phyloP scores from a whole-genome alignment of 306 rosid species.

The Pyrus pyrifolia region DNA sequence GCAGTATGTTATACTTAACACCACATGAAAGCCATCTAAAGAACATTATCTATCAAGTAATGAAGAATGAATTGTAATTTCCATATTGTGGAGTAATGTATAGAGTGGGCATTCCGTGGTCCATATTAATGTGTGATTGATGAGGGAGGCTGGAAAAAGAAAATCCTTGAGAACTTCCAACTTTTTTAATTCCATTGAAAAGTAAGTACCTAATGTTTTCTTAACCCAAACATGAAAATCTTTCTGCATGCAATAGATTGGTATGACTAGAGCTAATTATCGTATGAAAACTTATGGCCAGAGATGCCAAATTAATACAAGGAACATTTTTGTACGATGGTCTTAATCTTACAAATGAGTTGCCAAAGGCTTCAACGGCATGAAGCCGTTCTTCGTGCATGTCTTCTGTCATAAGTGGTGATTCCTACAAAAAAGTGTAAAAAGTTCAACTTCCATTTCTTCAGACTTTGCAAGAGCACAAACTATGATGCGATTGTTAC shows the following conservation, averaged over 20 bases:
- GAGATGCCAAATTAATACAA: background rate
- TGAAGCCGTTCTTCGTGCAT: constrained; percentile 98
- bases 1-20: constrained; percentile 6
- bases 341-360: constrained; percentile 73
- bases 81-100: background rate
- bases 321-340: background rate
- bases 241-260: background rate
- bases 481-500: constrained; percentile 7
- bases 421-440: constrained; percentile 40
- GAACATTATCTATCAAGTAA: background rate
- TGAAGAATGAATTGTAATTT: background rate
- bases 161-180: background rate
- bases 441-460: constrained; percentile 9
- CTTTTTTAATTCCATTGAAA: background rate
- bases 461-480: constrained; percentile 14
- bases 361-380: constrained; percentile 80
- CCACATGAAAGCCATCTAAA: background rate
- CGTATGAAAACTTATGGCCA: background rate
- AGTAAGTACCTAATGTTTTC: background rate
- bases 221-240: background rate
- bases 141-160: background rate
- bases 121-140: background rate
- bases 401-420: constrained; percentile 98
- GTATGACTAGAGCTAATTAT: background rate
- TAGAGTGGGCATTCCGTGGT: background rate